Evolutionary conservation across 2,329 filamentous ascomycete genomes (phyloP).

Genomic region (Pseudogymnoascus sp.): DNA sequence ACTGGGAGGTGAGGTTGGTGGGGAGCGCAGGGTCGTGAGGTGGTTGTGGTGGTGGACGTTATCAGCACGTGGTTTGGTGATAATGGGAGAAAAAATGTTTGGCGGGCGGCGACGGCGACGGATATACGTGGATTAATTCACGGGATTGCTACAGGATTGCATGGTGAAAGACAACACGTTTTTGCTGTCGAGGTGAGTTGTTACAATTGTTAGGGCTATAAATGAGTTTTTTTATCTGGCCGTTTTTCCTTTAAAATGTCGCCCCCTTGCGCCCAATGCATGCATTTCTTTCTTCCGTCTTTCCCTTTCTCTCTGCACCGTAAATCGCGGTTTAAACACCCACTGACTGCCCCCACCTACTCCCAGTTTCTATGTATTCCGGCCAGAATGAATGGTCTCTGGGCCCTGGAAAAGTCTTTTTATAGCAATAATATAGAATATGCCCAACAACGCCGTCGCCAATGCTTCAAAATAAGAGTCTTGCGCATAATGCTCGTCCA

Average conservation of each 20-base stretch:
- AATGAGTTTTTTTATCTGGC: slow-evolving; percentile 2
- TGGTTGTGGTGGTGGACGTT: neutral
- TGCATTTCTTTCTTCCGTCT: neutral
- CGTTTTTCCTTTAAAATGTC: neutral
- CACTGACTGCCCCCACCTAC: neutral
- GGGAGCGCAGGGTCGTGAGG: neutral
- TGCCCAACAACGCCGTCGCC: neutral
- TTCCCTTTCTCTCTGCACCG: neutral
- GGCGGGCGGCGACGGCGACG: neutral
- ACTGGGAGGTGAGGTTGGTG: neutral
- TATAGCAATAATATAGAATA: neutral
- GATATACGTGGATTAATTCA: neutral
- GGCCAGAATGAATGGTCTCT: neutral
- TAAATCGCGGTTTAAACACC: neutral
- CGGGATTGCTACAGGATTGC: neutral
- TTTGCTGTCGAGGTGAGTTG: neutral
- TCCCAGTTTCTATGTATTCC: slow-evolving; percentile 1
- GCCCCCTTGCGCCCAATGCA: neutral
- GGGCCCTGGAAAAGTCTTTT: neutral
- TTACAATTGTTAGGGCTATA: slow-evolving; percentile 2
- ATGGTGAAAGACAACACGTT: neutral
- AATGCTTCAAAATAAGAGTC: neutral
- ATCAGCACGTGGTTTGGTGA: slow-evolving; percentile 3
- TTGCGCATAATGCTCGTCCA: neutral
- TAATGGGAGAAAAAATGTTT: neutral